phyloP scores from a whole-genome alignment of 495 filamentous ascomycete genomes.

The Xylaria bambusicola region DNA sequence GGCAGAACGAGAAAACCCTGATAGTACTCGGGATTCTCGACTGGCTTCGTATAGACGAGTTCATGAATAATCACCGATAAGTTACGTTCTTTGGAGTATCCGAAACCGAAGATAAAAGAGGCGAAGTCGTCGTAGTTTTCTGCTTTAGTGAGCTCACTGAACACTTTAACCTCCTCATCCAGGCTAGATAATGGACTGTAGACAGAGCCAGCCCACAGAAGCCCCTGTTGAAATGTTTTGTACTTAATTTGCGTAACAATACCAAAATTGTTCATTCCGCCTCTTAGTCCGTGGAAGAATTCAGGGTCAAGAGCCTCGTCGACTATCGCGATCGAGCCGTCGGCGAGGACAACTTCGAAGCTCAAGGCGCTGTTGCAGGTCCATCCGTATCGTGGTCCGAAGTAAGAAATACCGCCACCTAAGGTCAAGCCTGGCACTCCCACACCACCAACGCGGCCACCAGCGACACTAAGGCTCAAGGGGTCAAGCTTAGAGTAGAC shows the following conservation, averaged over 20 bases:
- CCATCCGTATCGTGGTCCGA: conserved; percentile 50
- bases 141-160: neutral
- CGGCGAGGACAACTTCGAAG: conserved; percentile 34
- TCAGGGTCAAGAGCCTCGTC: neutral
- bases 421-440: conserved; percentile 44
- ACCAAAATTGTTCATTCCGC: neutral
- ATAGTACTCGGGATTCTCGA: too few species aligned
- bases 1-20: too few species aligned
- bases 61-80: too few species aligned
- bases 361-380: conserved; percentile 50
- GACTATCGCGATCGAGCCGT: neutral
- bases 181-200: too few species aligned
- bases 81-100: too few species aligned
- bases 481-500: neutral
- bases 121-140: too few species aligned
- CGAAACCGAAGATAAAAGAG: too few species aligned
- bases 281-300: neutral
- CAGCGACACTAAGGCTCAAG: conserved; percentile 32
- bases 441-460: conserved; percentile 35
- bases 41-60: too few species aligned
- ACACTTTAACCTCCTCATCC: too few species aligned
- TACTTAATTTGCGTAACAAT: neutral
- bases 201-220: too few species aligned
- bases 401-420: conserved; percentile 45
- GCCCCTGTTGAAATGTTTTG: neutral